Percentiles rank a stretch among this genome's conserved stretches.
These are phyloP conservation scores for Lentinula boryana DNA, from an alignment of 768 basidiomycete genomes.

Conservation along the genomic window DNA sequence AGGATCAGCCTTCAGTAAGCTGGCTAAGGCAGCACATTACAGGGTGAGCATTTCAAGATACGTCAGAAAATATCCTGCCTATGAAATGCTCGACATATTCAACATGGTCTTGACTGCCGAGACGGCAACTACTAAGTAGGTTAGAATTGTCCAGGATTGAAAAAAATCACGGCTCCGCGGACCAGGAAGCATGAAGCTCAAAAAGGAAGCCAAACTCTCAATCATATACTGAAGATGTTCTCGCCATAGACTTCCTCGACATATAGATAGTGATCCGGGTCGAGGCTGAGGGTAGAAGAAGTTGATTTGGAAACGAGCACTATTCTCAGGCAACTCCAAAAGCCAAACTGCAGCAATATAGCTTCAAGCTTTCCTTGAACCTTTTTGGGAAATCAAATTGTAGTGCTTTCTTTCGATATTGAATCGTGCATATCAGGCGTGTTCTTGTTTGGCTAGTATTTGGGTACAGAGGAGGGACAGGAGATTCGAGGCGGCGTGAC, in stretches of 20 bases:
- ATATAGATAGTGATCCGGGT: background rate
- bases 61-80: background rate
- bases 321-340: background rate
- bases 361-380: background rate
- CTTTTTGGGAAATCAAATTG: background rate
- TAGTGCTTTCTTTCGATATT: too few species aligned
- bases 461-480: too few species aligned
- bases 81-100: background rate
- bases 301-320: background rate
- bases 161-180: background rate
- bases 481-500: background rate
- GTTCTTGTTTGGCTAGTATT: too few species aligned
- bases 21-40: too few species aligned
- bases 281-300: background rate
- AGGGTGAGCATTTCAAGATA: too few species aligned
- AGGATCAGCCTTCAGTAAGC: too few species aligned
- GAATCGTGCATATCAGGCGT: too few species aligned
- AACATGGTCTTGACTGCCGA: background rate
- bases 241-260: background rate
- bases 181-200: background rate
- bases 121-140: background rate
- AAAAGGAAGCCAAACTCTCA: background rate
- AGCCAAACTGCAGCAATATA: background rate
- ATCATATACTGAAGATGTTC: background rate
- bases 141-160: background rate